These are phyloP conservation scores for Spathaspora boniae DNA, from an alignment of 805 yeast species.

Conservation along the genomic window DNA sequence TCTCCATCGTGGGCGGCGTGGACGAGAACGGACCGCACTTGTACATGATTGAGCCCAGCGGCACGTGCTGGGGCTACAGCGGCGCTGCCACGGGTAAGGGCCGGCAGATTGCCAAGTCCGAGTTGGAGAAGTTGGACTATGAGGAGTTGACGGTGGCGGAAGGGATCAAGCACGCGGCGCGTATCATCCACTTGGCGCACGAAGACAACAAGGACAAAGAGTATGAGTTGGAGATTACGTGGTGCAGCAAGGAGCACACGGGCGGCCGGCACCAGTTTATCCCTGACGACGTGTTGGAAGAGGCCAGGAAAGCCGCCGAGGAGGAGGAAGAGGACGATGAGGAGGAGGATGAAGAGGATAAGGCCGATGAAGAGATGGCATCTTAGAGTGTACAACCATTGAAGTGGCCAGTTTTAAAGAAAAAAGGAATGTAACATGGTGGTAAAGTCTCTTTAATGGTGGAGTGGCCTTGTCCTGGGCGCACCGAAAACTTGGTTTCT, in stretches of 20 bases:
- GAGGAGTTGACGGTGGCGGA: conserved; percentile 68
- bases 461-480: no score
- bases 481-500: no score
- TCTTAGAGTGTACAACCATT: no score
- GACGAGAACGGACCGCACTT: conserved; percentile 89
- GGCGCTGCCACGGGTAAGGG: conserved; percentile 99
- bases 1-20: conserved; percentile 89
- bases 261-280: conserved; percentile 76
- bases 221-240: conserved; percentile 89
- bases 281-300: conserved; percentile 73
- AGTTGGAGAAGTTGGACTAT: conserved; percentile 83
- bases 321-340: conserved; percentile 78
- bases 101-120: conserved; percentile 95
- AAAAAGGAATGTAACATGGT: no score
- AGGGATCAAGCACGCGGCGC: conserved; percentile 92
- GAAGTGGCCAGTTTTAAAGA: no score
- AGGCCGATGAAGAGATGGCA: conserved; percentile 15
- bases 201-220: conserved; percentile 98
- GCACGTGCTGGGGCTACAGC: conserved; percentile 93
- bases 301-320: conserved; percentile 81
- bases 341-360: conserved; percentile 55
- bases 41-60: conserved; percentile 97
- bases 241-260: conserved; percentile 79
- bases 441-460: no score
- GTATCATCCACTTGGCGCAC: conserved; percentile 88